Percentiles rank a stretch among this genome's conserved stretches.
These are phyloP conservation scores for Abelmoschus esculentus DNA, from an alignment of 345 rosid genomes.

Conservation along the genomic window DNA sequence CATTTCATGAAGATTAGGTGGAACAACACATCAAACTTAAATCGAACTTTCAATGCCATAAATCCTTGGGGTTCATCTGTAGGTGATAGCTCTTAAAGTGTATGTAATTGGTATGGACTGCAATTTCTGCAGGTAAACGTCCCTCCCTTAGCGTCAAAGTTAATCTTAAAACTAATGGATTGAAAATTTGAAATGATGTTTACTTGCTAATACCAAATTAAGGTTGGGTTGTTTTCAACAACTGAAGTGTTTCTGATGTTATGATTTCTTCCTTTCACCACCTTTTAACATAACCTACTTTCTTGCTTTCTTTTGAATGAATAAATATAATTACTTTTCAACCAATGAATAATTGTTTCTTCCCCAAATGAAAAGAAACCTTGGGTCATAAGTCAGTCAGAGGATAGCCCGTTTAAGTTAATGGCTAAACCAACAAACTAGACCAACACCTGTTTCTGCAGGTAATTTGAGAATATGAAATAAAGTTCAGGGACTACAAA, in stretches of 20 bases:
- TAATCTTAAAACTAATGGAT: neutral
- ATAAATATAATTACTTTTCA: neutral
- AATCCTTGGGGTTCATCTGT: neutral
- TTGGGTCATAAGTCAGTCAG: neutral
- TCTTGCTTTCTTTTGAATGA: too few relatives aligned
- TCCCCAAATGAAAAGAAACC: neutral
- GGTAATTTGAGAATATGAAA: neutral
- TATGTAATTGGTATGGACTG: neutral
- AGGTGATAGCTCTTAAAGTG: neutral
- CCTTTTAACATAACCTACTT: too few relatives aligned
- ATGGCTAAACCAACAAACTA: neutral
- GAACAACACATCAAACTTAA: neutral
- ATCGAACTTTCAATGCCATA: neutral
- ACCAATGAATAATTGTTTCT: neutral
- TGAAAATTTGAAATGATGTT: slow-evolving; percentile 7
- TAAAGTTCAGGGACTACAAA: too few relatives aligned
- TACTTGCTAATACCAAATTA: neutral
- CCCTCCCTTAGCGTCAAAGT: slow-evolving; percentile 7
- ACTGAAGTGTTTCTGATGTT: too few relatives aligned
- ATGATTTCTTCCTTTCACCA: too few relatives aligned
- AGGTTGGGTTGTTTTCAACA: too few relatives aligned
- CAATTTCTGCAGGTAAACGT: neutral
- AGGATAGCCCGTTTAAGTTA: neutral
- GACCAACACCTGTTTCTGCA: neutral
- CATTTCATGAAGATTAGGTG: neutral